A percentile compares a stretch with the other conserved stretches of the same genome.
Evolutionary conservation across 768 basidiomycete species (phyloP).

Genomic region (Lepiota subincarnata): DNA sequence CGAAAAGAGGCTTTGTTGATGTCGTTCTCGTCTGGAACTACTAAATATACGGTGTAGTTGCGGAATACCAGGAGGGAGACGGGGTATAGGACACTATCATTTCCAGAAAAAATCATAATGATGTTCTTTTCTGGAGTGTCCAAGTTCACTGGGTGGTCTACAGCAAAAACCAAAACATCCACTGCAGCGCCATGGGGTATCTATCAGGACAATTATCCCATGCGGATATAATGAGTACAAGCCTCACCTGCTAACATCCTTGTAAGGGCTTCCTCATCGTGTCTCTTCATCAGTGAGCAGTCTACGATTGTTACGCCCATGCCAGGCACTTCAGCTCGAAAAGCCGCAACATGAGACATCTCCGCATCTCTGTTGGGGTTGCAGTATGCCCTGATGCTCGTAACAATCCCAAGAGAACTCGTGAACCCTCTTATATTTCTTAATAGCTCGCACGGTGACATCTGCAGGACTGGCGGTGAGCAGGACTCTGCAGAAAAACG

Average conservation of each 20-base stretch:
- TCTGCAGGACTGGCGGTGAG: not conserved
- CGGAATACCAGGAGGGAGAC: constrained; percentile 10
- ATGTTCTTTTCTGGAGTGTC: not conserved
- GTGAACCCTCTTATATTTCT: constrained; percentile 4
- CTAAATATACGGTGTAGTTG: constrained; percentile 8
- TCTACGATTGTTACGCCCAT: constrained; percentile 6
- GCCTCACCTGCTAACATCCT: not conserved
- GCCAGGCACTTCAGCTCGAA: not conserved
- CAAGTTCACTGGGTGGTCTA: not conserved
- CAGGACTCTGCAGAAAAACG: constrained; percentile 9
- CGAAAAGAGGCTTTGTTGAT: not conserved
- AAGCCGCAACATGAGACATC: not conserved
- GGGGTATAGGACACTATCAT: constrained; percentile 3
- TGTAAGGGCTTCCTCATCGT: not conserved
- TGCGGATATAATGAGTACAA: too few relatives aligned
- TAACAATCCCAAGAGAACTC: constrained; percentile 6
- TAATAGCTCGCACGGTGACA: constrained; percentile 7
- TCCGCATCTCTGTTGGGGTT: not conserved
- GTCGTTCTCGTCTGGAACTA: constrained; percentile 1
- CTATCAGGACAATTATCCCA: not conserved
- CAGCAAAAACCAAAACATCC: constrained; percentile 6
- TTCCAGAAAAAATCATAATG: constrained; percentile 6
- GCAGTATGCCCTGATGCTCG: constrained; percentile 13
- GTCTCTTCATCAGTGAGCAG: not conserved
- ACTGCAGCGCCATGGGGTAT: not conserved